A percentile compares a stretch with the other conserved stretches of the same genome.
These are phyloP conservation scores for Amanita exitialis DNA, from an alignment of 768 basidiomycete species.

Conservation along the genomic window DNA sequence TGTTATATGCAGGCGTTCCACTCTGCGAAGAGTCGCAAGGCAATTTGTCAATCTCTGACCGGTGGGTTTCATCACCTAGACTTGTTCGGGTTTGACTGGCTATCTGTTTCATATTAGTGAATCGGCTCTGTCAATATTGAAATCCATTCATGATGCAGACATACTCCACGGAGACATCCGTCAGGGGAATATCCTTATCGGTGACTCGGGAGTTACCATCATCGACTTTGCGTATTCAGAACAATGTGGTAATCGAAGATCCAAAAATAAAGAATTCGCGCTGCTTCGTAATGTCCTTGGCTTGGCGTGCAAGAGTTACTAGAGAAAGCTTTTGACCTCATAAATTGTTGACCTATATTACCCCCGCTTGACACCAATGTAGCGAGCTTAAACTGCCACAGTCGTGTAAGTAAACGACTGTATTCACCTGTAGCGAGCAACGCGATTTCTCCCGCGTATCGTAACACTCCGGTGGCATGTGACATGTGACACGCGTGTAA, in stretches of 20 bases:
- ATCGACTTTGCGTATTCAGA: conserved; percentile 10
- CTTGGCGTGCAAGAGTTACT: background rate
- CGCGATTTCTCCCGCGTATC: too few species aligned
- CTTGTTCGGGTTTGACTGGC: conserved; percentile 2
- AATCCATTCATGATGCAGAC: conserved; percentile 11
- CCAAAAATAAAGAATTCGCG: conserved; percentile 9
- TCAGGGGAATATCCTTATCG: conserved; percentile 11
- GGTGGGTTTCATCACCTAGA: conserved; percentile 9
- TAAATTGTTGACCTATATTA: too few species aligned
- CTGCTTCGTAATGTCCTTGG: conserved; percentile 9
- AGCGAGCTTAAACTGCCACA: too few species aligned
- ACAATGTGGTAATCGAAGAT: conserved; percentile 9
- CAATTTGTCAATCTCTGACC: conserved; percentile 8
- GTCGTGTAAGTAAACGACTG: too few species aligned
- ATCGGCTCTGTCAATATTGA: conserved; percentile 9
- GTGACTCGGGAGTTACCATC: too few species aligned
- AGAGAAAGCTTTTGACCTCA: too few species aligned
- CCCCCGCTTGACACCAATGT: too few species aligned
- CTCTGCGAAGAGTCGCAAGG: conserved; percentile 2
- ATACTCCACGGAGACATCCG: conserved; percentile 14
- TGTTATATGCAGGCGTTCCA: conserved; percentile 8
- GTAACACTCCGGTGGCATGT: too few species aligned
- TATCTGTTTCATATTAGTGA: conserved; percentile 9
- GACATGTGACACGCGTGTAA: too few species aligned
- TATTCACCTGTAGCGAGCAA: too few species aligned